Evolutionary conservation across 1,284 basidiomycete species (phyloP).

Genomic region (Ganoderma lingzhi): DNA sequence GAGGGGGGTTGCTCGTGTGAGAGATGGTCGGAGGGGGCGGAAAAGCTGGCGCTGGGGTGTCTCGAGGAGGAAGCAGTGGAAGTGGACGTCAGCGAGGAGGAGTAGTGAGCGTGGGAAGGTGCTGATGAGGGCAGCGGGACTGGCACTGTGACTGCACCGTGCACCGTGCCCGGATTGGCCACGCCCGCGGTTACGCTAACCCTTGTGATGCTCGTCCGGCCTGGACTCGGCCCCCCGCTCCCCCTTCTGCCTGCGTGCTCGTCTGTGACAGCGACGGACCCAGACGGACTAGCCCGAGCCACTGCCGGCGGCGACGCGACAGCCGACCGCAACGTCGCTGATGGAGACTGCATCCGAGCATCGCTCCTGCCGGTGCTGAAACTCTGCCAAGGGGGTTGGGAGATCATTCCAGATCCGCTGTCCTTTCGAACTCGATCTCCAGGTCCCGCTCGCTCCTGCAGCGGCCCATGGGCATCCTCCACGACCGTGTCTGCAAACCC

Average conservation of each 20-base stretch:
- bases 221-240: neutral
- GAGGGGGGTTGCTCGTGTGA: conserved; percentile 46
- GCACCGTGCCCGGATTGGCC: conserved; percentile 6
- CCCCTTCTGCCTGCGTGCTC: neutral
- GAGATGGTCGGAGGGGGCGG: conserved; percentile 36
- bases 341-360: conserved; percentile 11
- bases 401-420: conserved; percentile 4
- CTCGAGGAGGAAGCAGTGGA: conserved; percentile 32
- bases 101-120: conserved; percentile 40
- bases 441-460: neutral
- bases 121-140: conserved; percentile 15
- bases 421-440: neutral
- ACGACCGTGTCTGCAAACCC: conserved; percentile 14
- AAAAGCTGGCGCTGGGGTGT: conserved; percentile 15
- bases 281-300: neutral
- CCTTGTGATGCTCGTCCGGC: neutral
- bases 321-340: conserved; percentile 10
- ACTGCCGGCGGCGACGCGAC: neutral
- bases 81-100: conserved; percentile 16
- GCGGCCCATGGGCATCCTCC: neutral
- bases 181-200: neutral
- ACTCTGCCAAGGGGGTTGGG: conserved; percentile 3
- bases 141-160: neutral
- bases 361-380: conserved; percentile 5
- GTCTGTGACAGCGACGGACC: neutral